Evolutionary conservation across 106 monocot genomes (phyloP).

Genomic region (Chionographis japonica): DNA sequence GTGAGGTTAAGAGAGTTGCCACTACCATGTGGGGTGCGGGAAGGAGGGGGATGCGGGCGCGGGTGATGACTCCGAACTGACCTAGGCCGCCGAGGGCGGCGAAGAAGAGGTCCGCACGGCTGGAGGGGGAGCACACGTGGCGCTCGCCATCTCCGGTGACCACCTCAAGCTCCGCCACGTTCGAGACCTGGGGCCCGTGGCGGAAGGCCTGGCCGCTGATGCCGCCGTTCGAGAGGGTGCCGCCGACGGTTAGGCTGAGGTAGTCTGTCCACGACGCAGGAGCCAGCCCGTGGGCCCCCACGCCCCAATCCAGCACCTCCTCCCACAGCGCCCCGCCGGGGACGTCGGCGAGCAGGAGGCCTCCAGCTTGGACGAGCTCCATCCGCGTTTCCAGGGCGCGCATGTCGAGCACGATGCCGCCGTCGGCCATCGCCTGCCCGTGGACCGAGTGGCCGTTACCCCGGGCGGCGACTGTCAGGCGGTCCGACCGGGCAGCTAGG

Average conservation of each 20-base stretch:
- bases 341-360: constrained; percentile 29
- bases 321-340: constrained; percentile 71
- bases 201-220: constrained; percentile 88
- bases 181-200: constrained; percentile 71
- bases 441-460: constrained; percentile 79
- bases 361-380: constrained; percentile 3
- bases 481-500: constrained; percentile 8
- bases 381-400: constrained; percentile 26
- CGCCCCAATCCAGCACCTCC: constrained; percentile 50
- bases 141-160: constrained; percentile 69
- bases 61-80: constrained; percentile 88
- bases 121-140: constrained; percentile 37
- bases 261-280: constrained; percentile 94
- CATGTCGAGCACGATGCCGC: constrained; percentile 76
- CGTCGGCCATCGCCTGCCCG: constrained; percentile 62
- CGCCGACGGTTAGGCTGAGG: constrained; percentile 79
- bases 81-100: constrained; percentile 84
- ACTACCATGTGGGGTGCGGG: constrained; percentile 60
- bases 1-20: background rate
- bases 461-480: constrained; percentile 54
- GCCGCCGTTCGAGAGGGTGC: constrained; percentile 83
- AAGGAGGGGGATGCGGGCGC: constrained; percentile 59
- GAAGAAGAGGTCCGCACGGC: constrained; percentile 57
- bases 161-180: constrained; percentile 73
- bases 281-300: constrained; percentile 29